Evolutionary conservation across 768 basidiomycete species (phyloP).

Genomic region (Auricularia cornea): DNA sequence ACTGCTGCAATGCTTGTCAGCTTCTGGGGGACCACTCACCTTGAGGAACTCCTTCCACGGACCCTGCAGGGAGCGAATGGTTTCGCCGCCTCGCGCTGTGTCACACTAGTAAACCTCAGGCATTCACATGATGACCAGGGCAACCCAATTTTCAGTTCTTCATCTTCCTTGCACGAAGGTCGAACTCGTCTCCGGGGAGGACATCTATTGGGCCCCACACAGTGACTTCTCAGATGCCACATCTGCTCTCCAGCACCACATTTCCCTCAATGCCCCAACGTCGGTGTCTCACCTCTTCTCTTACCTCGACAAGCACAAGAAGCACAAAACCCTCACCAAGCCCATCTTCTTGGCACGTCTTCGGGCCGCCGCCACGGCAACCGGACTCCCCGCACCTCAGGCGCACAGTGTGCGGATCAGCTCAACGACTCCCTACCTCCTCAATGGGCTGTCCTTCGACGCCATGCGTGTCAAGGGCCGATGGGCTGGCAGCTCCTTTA

Average conservation of each 20-base stretch:
- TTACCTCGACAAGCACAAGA: constrained; percentile 13
- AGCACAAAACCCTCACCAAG: background rate
- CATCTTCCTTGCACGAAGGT: constrained; percentile 23
- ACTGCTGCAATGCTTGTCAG: constrained; percentile 31
- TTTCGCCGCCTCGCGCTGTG: too few species aligned
- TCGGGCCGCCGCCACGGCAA: constrained; percentile 4
- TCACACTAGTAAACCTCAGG: too few species aligned
- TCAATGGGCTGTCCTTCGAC: constrained; percentile 29
- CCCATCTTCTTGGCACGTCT: constrained; percentile 9
- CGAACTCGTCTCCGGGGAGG: constrained; percentile 17
- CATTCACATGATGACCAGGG: too few species aligned
- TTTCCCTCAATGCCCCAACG: constrained; percentile 22
- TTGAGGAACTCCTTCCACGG: constrained; percentile 26
- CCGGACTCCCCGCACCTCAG: background rate
- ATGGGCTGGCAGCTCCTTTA: constrained; percentile 30
- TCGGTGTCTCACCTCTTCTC: constrained; percentile 23
- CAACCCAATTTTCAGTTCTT: constrained; percentile 16
- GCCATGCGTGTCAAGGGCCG: constrained; percentile 28
- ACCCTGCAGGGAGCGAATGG: too few species aligned
- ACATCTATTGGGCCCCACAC: constrained; percentile 26
- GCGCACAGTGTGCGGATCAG: constrained; percentile 26
- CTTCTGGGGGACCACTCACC: constrained; percentile 28
- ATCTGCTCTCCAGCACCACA: constrained; percentile 17
- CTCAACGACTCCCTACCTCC: constrained; percentile 28
- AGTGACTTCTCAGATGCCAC: constrained; percentile 18